Percentiles rank a stretch among this genome's conserved stretches.
Conservation (phyloP, 768 basidiomycete species). For the Rhodocollybia butyracea region DNA sequence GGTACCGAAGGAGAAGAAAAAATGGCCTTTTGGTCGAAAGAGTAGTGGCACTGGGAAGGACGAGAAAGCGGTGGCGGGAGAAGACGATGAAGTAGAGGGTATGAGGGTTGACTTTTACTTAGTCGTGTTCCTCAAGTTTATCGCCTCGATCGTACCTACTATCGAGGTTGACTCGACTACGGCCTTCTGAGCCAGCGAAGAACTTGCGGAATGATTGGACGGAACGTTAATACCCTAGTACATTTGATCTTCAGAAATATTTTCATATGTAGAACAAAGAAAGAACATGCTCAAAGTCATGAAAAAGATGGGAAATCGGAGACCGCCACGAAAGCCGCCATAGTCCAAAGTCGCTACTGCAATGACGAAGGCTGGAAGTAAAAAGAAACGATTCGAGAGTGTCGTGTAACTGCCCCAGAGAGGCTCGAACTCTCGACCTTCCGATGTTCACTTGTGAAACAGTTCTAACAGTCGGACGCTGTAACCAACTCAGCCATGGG, state of each 20-base stretch:
- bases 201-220: not conserved
- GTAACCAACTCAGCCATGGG: constrained; percentile 78
- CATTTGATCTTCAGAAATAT: not conserved
- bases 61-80: constrained; percentile 38
- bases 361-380: too few relatives aligned
- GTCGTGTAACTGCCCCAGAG: too few relatives aligned
- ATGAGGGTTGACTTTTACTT: constrained; percentile 98
- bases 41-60: constrained; percentile 59
- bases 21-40: constrained; percentile 82
- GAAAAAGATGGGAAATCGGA: too few relatives aligned
- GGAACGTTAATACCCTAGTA: constrained; percentile 17
- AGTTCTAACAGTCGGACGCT: constrained; percentile 82
- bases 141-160: constrained; percentile 96
- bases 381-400: too few relatives aligned
- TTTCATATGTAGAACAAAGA: constrained; percentile 5
- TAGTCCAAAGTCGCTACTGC: too few relatives aligned
- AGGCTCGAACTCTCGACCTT: too few relatives aligned
- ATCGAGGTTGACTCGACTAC: constrained; percentile 97
- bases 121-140: constrained; percentile 98
- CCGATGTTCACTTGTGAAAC: too few relatives aligned
- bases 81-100: constrained; percentile 78
- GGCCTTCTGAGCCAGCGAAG: constrained; percentile 41
- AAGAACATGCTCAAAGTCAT: not conserved
- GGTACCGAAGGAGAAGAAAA: constrained; percentile 58
- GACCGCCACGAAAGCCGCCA: too few relatives aligned